Evolutionary conservation across 768 basidiomycete species (phyloP).

Genomic region (Baorangia bicolor): DNA sequence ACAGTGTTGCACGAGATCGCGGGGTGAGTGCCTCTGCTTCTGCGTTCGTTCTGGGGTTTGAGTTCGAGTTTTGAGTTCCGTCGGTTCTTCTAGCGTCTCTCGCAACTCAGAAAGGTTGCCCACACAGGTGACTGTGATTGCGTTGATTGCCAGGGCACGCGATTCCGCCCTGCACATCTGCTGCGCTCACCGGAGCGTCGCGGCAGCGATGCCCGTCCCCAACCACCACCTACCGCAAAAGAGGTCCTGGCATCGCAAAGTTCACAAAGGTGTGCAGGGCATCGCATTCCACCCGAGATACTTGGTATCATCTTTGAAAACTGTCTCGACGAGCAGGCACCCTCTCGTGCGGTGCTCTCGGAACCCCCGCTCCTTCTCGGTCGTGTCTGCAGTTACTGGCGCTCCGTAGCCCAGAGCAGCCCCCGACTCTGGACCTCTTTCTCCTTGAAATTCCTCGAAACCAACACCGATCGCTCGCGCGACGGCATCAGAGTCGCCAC

Average conservation of each 20-base stretch:
- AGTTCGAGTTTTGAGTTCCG: constrained; percentile 1
- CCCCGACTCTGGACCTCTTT: constrained; percentile 29
- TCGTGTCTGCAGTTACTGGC: constrained; percentile 28
- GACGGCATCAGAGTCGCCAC: constrained; percentile 15
- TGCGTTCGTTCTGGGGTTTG: neutral
- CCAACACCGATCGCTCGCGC: constrained; percentile 18
- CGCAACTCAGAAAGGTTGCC: neutral
- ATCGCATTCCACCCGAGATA: constrained; percentile 39
- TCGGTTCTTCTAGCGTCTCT: neutral
- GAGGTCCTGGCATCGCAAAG: neutral
- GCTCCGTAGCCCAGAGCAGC: constrained; percentile 12
- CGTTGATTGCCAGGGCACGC: neutral
- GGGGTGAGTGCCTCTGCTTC: constrained; percentile 11
- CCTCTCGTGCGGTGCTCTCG: neutral
- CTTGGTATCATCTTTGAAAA: constrained; percentile 28
- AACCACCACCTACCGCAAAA: neutral
- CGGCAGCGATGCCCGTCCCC: neutral
- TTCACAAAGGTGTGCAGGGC: neutral
- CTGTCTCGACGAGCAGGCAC: constrained; percentile 9
- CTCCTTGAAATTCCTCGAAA: constrained; percentile 23
- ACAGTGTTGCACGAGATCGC: neutral
- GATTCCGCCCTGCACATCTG: neutral
- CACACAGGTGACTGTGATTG: neutral
- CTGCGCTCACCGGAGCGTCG: neutral
- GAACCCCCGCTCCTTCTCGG: constrained; percentile 26